phyloP scores from a whole-genome alignment of 2,329 filamentous ascomycete species.

The Calonectria ilicicola region DNA sequence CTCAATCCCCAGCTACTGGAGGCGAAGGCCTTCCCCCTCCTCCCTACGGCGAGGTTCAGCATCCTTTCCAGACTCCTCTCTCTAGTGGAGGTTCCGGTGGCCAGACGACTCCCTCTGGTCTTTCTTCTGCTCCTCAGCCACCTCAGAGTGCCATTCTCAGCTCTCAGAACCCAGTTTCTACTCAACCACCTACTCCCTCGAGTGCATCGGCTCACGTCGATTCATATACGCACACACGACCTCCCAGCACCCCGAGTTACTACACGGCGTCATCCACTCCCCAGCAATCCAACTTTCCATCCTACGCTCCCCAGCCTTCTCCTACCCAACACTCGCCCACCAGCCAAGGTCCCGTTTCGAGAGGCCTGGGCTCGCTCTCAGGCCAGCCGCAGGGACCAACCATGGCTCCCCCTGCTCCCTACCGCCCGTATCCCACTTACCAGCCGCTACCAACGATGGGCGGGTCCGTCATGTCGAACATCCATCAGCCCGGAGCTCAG shows the following conservation, averaged over 20 bases:
- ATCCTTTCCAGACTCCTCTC: slow-evolving; percentile 72
- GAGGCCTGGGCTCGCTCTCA: slow-evolving; percentile 52
- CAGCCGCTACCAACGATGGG: slow-evolving; percentile 71
- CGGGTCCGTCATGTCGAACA: slow-evolving; percentile 81
- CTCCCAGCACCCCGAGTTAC: slow-evolving; percentile 71
- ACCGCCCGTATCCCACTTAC: slow-evolving; percentile 57
- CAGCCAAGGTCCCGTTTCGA: slow-evolving; percentile 51
- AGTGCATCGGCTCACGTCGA: slow-evolving; percentile 69
- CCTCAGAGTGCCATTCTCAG: slow-evolving; percentile 41
- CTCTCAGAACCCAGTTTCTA: slow-evolving; percentile 41
- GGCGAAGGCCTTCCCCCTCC: slow-evolving; percentile 74
- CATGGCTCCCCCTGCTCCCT: slow-evolving; percentile 64
- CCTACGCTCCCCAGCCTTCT: slow-evolving; percentile 54
- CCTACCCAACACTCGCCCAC: slow-evolving; percentile 61
- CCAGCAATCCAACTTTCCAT: slow-evolving; percentile 58
- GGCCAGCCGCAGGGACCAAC: slow-evolving; percentile 38
- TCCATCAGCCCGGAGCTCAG: slow-evolving; percentile 78
- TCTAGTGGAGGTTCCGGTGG: slow-evolving; percentile 57
- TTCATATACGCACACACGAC: slow-evolving; percentile 61
- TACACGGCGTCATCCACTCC: slow-evolving; percentile 66
- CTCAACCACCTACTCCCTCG: slow-evolving; percentile 63
- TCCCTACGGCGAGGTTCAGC: slow-evolving; percentile 75
- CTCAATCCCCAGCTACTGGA: slow-evolving; percentile 63
- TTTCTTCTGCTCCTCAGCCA: slow-evolving; percentile 46
- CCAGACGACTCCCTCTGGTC: slow-evolving; percentile 46